phyloP scores from a whole-genome alignment of 2,329 filamentous ascomycete species.

The Epicoccum nigrum region DNA sequence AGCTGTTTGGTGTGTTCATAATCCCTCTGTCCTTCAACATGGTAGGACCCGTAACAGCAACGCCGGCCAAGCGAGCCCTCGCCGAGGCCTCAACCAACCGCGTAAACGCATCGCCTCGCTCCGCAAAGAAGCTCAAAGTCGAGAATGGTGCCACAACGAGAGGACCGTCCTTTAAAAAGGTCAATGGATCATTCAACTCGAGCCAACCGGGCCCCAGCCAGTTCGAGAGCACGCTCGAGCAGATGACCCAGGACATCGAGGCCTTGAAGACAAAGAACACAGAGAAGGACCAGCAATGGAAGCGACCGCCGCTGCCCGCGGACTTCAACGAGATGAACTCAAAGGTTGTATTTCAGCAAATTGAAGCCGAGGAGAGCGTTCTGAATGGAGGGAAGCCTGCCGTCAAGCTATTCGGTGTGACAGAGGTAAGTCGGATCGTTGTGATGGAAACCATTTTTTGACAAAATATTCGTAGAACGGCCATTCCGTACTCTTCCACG shows the following conservation, averaged over 20 bases:
- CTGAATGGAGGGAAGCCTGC: slow-evolving; percentile 76
- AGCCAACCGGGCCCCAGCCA: slow-evolving; percentile 85
- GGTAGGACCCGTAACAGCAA: slow-evolving; percentile 40
- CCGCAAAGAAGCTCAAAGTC: slow-evolving; percentile 83
- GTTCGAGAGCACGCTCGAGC: slow-evolving; percentile 95
- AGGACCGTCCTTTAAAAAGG: slow-evolving; percentile 68
- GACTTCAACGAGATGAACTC: slow-evolving; percentile 69
- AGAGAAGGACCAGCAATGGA: slow-evolving; percentile 95
- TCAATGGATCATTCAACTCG: slow-evolving; percentile 62
- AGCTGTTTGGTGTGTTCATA: neutral
- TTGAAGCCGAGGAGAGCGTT: slow-evolving; percentile 90
- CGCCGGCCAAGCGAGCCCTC: slow-evolving; percentile 55
- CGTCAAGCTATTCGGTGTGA: slow-evolving; percentile 93
- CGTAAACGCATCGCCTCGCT: slow-evolving; percentile 53
- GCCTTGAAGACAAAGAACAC: slow-evolving; percentile 84
- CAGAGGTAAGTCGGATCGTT: slow-evolving; percentile 60
- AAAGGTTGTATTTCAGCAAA: slow-evolving; percentile 88
- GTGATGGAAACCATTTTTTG: slow-evolving; percentile 5
- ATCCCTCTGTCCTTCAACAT: slow-evolving; percentile 26
- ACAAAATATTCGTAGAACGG: slow-evolving; percentile 58
- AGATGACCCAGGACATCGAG: slow-evolving; percentile 90
- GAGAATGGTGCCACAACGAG: slow-evolving; percentile 65
- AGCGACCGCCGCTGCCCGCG: slow-evolving; percentile 63
- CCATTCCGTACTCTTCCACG: slow-evolving; percentile 92
- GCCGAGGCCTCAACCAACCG: slow-evolving; percentile 54